These are phyloP conservation scores for Wallacemonas sp. DNA, from an alignment of 208 protist genomes.

Conservation along the genomic window DNA sequence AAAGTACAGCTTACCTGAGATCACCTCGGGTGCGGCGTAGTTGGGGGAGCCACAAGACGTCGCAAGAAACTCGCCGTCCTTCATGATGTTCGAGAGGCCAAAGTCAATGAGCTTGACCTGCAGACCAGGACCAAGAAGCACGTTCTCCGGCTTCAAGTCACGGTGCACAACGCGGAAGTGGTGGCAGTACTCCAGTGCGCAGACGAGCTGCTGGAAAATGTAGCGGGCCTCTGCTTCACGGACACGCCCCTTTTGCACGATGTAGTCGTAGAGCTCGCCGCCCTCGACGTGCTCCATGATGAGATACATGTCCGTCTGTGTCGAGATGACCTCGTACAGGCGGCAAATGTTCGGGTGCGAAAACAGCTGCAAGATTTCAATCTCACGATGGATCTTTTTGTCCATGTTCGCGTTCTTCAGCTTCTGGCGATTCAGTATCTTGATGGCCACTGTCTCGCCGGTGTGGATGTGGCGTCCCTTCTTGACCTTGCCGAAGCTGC, in stretches of 20 bases:
- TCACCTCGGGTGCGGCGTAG: conserved; percentile 95
- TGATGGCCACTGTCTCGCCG: conserved; percentile 97
- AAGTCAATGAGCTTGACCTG: conserved; percentile 96
- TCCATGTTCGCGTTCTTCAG: conserved; percentile 94
- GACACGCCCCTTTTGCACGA: conserved; percentile 96
- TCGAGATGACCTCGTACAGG: conserved; percentile 98
- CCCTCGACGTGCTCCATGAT: conserved; percentile 99
- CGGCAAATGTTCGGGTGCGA: conserved; percentile 99
- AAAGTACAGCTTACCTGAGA: conserved; percentile 92
- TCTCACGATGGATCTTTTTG: conserved; percentile 96
- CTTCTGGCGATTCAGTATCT: conserved; percentile 99
- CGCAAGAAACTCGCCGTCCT: conserved; percentile 87
- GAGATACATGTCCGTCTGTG: conserved; percentile 98
- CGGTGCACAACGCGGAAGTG: conserved; percentile 92
- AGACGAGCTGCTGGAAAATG: conserved; percentile 99
- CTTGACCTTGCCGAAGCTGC: conserved; percentile 99
- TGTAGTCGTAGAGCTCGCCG: conserved; percentile 99
- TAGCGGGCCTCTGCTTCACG: conserved; percentile 93
- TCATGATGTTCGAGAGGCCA: conserved; percentile 94
- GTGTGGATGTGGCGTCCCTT: conserved; percentile 96
- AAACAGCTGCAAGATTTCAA: conserved; percentile 98
- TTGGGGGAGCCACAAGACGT: conserved; percentile 94
- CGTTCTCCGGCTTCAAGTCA: conserved; percentile 95
- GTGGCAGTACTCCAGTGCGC: conserved; percentile 99
- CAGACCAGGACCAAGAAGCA: conserved; percentile 84